phyloP scores from a whole-genome alignment of 2,329 filamentous ascomycete species.

The Cadophora gregata region DNA sequence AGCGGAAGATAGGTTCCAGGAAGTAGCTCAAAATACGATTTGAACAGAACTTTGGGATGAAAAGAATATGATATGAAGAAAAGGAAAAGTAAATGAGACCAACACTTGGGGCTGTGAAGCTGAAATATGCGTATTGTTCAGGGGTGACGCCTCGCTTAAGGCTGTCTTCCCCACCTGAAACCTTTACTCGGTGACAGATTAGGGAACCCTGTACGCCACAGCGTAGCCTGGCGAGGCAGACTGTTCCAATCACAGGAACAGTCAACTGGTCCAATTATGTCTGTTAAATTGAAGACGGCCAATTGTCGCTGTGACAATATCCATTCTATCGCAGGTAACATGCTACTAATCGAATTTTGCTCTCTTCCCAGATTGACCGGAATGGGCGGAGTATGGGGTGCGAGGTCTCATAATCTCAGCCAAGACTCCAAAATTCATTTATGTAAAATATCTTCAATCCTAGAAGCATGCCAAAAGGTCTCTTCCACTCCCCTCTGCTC shows the following conservation, averaged over 20 bases:
- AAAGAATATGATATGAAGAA: neutral
- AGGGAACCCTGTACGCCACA: slow-evolving; percentile 5
- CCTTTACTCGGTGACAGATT: slow-evolving; percentile 12
- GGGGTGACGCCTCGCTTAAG: slow-evolving; percentile 5
- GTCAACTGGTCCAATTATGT: neutral
- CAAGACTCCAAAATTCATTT: too few relatives aligned
- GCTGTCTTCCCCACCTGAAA: slow-evolving; percentile 15
- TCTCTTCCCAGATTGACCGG: too few relatives aligned
- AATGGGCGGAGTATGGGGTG: too few relatives aligned
- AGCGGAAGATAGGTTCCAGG: neutral
- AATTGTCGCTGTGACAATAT: too few relatives aligned
- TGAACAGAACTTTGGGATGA: neutral
- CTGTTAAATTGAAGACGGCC: neutral
- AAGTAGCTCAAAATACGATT: neutral
- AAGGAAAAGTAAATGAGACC: neutral
- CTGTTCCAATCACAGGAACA: neutral
- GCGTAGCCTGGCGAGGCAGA: slow-evolving; percentile 7
- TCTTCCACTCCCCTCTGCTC: too few relatives aligned
- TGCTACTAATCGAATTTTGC: too few relatives aligned
- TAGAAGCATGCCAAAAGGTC: too few relatives aligned
- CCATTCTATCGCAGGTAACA: too few relatives aligned
- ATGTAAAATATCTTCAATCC: too few relatives aligned
- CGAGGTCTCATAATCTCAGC: too few relatives aligned
- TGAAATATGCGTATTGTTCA: neutral
- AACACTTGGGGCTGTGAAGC: slow-evolving; percentile 5